Conservation (phyloP, 192 early-diverging fungal genomes). For the Coemansia nantahalensis region DNA sequence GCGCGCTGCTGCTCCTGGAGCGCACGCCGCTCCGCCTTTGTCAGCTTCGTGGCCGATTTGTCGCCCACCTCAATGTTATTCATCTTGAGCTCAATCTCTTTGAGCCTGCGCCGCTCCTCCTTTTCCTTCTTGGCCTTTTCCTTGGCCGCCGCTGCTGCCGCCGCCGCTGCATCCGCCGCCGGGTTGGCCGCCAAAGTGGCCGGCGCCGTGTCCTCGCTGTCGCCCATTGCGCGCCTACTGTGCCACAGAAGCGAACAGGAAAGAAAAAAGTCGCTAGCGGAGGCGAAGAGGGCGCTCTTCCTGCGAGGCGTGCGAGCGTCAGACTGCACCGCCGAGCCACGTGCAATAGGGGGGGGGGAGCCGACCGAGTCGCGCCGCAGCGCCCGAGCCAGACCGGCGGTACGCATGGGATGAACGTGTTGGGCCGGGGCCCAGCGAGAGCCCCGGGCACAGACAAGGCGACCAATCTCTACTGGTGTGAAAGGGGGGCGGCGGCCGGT, state of each 20-base stretch:
- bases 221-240: slow-evolving; percentile 5
- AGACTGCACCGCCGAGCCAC: too few species aligned
- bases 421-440: too few species aligned
- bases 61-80: slow-evolving; percentile 23
- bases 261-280: background rate
- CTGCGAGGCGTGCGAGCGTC: too few species aligned
- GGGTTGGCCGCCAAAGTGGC: background rate
- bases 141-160: slow-evolving; percentile 11
- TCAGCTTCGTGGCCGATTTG: slow-evolving; percentile 59
- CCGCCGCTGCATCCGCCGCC: slow-evolving; percentile 10
- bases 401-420: too few species aligned
- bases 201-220: background rate
- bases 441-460: too few species aligned
- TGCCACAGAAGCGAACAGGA: background rate
- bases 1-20: slow-evolving; percentile 79
- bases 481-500: background rate
- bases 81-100: slow-evolving; percentile 31
- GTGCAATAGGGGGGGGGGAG: too few species aligned
- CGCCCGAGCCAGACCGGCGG: too few species aligned
- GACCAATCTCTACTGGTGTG: too few species aligned
- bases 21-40: slow-evolving; percentile 86
- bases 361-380: too few species aligned
- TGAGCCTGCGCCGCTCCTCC: slow-evolving; percentile 40
- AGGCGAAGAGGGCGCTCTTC: background rate
- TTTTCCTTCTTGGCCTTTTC: slow-evolving; percentile 22